Base-by-base conservation (phyloP, 2,329 filamentous ascomycete species). In the Clonostachys rosea region DNA sequence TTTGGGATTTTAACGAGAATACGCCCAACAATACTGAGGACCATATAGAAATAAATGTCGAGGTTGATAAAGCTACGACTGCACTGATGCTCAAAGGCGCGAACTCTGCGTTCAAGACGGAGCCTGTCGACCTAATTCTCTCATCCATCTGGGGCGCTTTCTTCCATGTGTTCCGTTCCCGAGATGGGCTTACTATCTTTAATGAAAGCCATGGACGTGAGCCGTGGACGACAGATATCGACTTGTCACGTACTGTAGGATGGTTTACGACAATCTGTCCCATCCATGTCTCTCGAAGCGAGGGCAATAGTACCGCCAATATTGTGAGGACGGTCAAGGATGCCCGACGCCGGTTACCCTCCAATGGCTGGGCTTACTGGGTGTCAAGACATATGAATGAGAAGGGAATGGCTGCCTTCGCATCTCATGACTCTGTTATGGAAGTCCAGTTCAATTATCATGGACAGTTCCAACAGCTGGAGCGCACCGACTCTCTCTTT, bases 371-470 rank as follows among this genome's bases (percentile, higher is more conserved):
- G 3, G 50, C 52, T 8, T 56, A 52, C 41, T 48, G 44, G n/a
- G 36, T 36, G n/a, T 41, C 37, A 10, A 10, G 20, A 9, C 54
- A 49, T 9, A 55, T 65, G 3, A 62, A 63, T 1, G 56, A 54
- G n/a, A 69, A 70, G 44, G 30, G 16, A 6, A 43, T 30, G 16
- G 30, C 11, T n/a, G 30, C 24, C 16, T 20, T 33, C 16, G 18
- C 17, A 13, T 11, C 13, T 14, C 34, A 24, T 30, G 10, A n/a
- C 13, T 10, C 33, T 13, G 56, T 61, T 1, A 65, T 73, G 49
- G 76, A 79, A 51, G 50, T 78, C 3, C 56, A 70, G 0, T 75
- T 78, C 60, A 78, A 78, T 53, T 78, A 74, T 49, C 71, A 9
- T 59, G 68, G 44, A 1, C 50, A 53, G 34, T 63, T 57, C 33